Conservation (phyloP, 2,329 filamentous ascomycete species). For the Apiospora koreana region DNA sequence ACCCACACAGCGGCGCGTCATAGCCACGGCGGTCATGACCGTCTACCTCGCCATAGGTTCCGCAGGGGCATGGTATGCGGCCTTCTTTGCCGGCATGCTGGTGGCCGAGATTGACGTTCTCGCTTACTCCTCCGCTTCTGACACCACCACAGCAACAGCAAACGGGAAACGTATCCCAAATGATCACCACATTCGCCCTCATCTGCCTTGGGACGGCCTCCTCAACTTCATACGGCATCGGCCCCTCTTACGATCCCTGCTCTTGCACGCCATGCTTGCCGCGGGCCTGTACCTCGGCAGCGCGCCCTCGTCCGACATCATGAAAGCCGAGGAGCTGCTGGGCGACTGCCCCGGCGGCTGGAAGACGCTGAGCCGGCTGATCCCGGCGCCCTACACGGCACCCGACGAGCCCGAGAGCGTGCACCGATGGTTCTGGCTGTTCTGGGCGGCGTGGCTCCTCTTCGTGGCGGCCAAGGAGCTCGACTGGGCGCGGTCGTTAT, state of each 20-base stretch:
- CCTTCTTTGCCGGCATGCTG: not conserved
- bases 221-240: not conserved
- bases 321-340: slow-evolving; percentile 2
- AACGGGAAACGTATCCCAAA: too few species aligned
- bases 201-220: not conserved
- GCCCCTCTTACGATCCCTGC: not conserved
- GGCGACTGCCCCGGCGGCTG: slow-evolving; percentile 9
- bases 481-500: slow-evolving; percentile 10
- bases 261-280: not conserved
- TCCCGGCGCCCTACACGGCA: slow-evolving; percentile 9
- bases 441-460: slow-evolving; percentile 19
- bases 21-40: not conserved
- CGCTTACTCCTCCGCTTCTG: too few species aligned
- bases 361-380: slow-evolving; percentile 12
- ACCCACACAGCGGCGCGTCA: not conserved
- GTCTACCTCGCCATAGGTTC: not conserved
- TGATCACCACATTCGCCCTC: not conserved
- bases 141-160: not conserved
- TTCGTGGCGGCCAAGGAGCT: slow-evolving; percentile 14
- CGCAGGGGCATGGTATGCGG: slow-evolving; percentile 4
- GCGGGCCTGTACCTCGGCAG: slow-evolving; percentile 14
- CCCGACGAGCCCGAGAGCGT: slow-evolving; percentile 11
- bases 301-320: slow-evolving; percentile 13
- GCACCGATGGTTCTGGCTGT: slow-evolving; percentile 18
- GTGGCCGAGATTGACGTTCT: not conserved